Percentiles rank a stretch among this genome's conserved stretches.
These are phyloP conservation scores for Laburnicola sp. DNA, from an alignment of 2,329 filamentous ascomycete genomes.

Conservation along the genomic window DNA sequence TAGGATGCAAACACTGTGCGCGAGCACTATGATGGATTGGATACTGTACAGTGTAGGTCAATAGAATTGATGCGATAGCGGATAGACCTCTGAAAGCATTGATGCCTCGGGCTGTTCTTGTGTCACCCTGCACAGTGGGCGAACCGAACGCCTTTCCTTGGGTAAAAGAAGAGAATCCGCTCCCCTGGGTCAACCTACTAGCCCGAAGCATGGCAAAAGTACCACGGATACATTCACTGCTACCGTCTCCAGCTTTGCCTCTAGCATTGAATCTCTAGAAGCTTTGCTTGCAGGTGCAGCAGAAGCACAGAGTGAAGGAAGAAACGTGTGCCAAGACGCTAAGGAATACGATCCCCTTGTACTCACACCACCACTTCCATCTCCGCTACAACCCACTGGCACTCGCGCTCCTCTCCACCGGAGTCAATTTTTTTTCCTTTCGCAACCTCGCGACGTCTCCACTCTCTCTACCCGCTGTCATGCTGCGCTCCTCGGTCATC, in stretches of 20 bases:
- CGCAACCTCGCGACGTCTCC: slow-evolving; percentile 42
- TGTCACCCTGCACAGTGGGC: no score
- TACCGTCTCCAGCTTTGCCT: slow-evolving; percentile 9
- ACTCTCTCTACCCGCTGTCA: slow-evolving; percentile 36
- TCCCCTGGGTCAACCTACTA: not conserved
- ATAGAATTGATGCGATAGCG: no score
- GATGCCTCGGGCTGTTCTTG: no score
- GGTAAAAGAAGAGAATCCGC: no score
- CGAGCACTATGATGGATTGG: no score
- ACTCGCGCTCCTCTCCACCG: slow-evolving; percentile 41
- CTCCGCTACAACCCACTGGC: slow-evolving; percentile 44
- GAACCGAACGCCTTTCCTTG: no score
- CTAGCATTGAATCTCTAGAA: slow-evolving; percentile 7
- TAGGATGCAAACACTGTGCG: no score
- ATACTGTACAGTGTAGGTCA: no score
- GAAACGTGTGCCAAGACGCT: no score
- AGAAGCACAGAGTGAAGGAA: not conserved
- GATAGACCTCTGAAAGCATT: no score
- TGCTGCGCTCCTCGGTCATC: slow-evolving; percentile 47
- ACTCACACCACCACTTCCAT: slow-evolving; percentile 32
- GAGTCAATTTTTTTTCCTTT: slow-evolving; percentile 37
- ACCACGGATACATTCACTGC: not conserved
- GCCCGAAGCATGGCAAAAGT: not conserved
- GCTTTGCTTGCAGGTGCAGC: not conserved
- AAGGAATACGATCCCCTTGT: slow-evolving; percentile 16